phyloP scores from a whole-genome alignment of 129 eudicot genomes.

The Mikania micrantha region DNA sequence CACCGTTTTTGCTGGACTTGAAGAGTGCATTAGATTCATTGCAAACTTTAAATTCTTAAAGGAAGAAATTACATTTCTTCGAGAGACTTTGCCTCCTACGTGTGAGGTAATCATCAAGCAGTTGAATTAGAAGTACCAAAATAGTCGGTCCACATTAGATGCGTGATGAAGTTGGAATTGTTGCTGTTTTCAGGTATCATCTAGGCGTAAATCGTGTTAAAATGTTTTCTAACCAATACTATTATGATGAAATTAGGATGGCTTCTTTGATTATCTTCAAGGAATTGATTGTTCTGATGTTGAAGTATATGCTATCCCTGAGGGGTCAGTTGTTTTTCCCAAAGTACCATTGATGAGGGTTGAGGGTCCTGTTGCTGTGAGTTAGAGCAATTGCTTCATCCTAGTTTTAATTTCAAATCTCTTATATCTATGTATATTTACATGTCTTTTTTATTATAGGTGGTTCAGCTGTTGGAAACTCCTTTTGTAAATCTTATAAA shows the following conservation, averaged over 20 bases:
- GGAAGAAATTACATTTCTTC: constrained; percentile 68
- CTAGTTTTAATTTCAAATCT: neutral
- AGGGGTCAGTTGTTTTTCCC: constrained; percentile 89
- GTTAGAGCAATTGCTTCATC: constrained; percentile 24
- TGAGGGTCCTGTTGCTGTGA: constrained; percentile 94
- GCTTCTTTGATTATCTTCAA: constrained; percentile 79
- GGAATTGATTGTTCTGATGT: constrained; percentile 83
- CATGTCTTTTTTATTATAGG: constrained; percentile 34
- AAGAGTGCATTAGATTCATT: constrained; percentile 88
- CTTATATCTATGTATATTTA: neutral
- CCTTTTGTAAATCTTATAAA: constrained; percentile 88
- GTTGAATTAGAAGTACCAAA: neutral
- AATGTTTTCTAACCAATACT: constrained; percentile 5
- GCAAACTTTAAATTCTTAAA: constrained; percentile 67
- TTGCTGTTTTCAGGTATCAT: neutral
- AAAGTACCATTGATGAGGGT: constrained; percentile 86
- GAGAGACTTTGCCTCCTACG: constrained; percentile 51
- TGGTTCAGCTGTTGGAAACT: constrained; percentile 91
- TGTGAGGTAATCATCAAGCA: constrained; percentile 65
- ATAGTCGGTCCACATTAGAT: neutral
- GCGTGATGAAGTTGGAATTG: neutral
- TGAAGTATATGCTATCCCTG: constrained; percentile 78
- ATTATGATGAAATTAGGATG: constrained; percentile 42
- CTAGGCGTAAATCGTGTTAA: neutral
- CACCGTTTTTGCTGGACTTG: constrained; percentile 90